These are phyloP conservation scores for Ustilago esculenta DNA, from an alignment of 1,284 basidiomycete genomes.

Conservation along the genomic window DNA sequence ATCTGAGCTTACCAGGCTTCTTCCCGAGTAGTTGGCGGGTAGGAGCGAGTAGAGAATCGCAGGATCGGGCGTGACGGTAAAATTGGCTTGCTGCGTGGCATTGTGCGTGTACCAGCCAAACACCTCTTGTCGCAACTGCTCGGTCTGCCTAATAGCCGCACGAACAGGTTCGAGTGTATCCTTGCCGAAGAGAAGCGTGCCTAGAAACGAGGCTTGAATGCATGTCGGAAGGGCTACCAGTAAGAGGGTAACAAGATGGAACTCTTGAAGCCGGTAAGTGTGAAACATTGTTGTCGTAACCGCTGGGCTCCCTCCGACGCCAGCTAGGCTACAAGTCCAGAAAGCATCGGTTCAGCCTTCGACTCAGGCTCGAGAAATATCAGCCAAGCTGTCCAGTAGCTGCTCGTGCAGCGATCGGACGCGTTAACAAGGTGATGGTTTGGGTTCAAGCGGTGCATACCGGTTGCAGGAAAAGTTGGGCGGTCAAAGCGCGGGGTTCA, in stretches of 20 bases:
- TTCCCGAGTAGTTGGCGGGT: constrained; percentile 12
- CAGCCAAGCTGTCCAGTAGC: too few species aligned
- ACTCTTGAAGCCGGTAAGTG: too few species aligned
- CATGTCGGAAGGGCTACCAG: constrained; percentile 1
- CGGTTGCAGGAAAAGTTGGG: too few species aligned
- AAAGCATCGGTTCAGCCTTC: neutral
- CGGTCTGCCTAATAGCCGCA: constrained; percentile 18
- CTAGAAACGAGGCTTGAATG: constrained; percentile 10
- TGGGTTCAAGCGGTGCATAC: too few species aligned
- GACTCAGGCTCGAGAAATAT: too few species aligned
- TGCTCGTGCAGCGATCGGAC: too few species aligned
- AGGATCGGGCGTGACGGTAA: constrained; percentile 32
- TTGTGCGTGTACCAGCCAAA: constrained; percentile 39
- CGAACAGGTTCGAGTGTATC: constrained; percentile 37
- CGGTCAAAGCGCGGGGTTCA: constrained; percentile 16
- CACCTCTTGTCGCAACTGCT: constrained; percentile 24
- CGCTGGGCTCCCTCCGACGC: too few species aligned
- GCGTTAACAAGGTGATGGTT: too few species aligned
- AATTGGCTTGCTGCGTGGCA: constrained; percentile 31
- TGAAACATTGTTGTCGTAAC: too few species aligned
- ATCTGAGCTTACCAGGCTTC: constrained; percentile 13
- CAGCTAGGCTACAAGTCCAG: too few species aligned
- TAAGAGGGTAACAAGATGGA: neutral
- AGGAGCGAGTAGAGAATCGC: constrained; percentile 16
- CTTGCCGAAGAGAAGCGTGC: constrained; percentile 23